Percentiles rank a stretch among this genome's conserved stretches.
These are phyloP conservation scores for Physcomitrium patens DNA, from an alignment of 225 moss, liverwort and hornwort genomes.

Conservation along the genomic window DNA sequence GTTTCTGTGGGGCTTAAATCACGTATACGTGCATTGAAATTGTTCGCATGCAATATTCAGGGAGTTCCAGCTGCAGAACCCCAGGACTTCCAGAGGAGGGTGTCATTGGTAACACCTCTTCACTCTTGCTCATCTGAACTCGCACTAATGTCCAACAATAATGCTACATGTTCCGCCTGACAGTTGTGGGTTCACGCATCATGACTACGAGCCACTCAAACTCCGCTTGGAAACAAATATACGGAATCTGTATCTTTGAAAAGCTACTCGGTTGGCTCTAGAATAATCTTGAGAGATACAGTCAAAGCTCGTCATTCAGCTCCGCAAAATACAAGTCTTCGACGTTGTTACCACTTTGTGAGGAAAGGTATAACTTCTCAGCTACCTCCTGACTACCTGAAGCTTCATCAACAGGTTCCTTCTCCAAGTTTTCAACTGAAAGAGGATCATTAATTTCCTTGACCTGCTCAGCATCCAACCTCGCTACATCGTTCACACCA, in stretches of 20 bases:
- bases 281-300: not conserved
- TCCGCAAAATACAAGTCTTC: not conserved
- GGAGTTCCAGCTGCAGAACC: conserved; percentile 25
- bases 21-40: not conserved
- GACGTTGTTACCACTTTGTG: not conserved
- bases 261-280: not conserved
- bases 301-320: conserved; percentile 53
- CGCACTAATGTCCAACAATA: not conserved
- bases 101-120: conserved; percentile 58
- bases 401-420: not conserved
- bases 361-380: not conserved
- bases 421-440: too few species aligned
- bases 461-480: not conserved
- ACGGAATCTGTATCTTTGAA: not conserved
- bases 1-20: too few species aligned
- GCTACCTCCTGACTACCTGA: not conserved
- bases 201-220: not conserved
- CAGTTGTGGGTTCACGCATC: not conserved
- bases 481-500: conserved; percentile 5
- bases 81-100: conserved; percentile 59
- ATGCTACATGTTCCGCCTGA: not conserved
- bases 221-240: not conserved
- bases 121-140: conserved; percentile 33
- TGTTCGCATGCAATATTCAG: conserved; percentile 23
- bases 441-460: not conserved